phyloP scores from a whole-genome alignment of 371 early-diverging fungal genomes.

The Mortierella sp. region DNA sequence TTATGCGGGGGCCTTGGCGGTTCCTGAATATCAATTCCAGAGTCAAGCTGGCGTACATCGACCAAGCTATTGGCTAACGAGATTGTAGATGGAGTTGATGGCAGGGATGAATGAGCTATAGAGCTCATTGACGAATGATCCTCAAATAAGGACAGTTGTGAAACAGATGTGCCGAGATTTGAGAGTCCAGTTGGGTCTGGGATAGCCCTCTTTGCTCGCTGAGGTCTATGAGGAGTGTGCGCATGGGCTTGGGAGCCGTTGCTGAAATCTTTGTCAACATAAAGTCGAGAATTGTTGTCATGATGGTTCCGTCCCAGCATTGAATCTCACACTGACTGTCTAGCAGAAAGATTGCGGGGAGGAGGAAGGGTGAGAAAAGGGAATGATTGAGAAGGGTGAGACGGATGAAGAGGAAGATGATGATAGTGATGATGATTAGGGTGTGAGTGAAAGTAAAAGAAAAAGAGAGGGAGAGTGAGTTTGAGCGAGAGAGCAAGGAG shows the following conservation, averaged over 20 bases:
- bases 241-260: background rate
- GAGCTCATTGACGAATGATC: slow-evolving; percentile 12
- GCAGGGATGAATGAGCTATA: slow-evolving; percentile 1
- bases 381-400: background rate
- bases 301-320: slow-evolving; percentile 22
- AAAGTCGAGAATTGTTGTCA: slow-evolving; percentile 19
- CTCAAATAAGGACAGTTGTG: slow-evolving; percentile 24
- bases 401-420: too few relatives aligned
- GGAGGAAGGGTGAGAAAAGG: background rate
- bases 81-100: slow-evolving; percentile 22
- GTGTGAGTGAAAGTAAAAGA: background rate
- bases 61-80: slow-evolving; percentile 18
- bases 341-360: background rate
- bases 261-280: slow-evolving; percentile 2
- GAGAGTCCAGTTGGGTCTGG: slow-evolving; percentile 21
- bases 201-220: slow-evolving; percentile 26
- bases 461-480: background rate
- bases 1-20: slow-evolving; percentile 29
- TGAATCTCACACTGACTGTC: background rate
- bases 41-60: slow-evolving; percentile 31
- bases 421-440: slow-evolving; percentile 4
- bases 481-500: background rate
- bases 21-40: slow-evolving; percentile 41
- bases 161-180: slow-evolving; percentile 18
- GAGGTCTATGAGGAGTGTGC: slow-evolving; percentile 22